phyloP scores from a whole-genome alignment of 2,329 filamentous ascomycete species.

The Colletotrichum melonis region DNA sequence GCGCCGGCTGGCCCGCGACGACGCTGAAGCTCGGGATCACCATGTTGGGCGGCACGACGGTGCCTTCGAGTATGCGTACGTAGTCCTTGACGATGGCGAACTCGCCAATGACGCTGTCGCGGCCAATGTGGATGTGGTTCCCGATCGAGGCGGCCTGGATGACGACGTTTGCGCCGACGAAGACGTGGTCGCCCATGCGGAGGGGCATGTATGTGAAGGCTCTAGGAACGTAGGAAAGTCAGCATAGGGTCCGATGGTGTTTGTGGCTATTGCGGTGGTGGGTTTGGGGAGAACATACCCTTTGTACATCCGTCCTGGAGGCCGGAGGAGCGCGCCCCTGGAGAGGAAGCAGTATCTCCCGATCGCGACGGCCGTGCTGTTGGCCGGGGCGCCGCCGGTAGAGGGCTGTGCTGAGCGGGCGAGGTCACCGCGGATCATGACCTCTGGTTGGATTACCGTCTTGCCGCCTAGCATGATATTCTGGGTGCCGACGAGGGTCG shows the following conservation, averaged over 20 bases:
- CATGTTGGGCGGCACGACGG: conserved; percentile 87
- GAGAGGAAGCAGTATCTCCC: conserved; percentile 93
- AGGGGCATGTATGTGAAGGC: conserved; percentile 86
- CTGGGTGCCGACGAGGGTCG: conserved; percentile 91
- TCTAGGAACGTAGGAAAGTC: conserved; percentile 42
- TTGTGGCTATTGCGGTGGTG: too few species aligned
- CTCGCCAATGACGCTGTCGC: conserved; percentile 80
- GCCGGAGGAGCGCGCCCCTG: conserved; percentile 80
- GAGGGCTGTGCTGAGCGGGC: conserved; percentile 66
- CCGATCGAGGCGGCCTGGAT: conserved; percentile 87
- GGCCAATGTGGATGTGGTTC: conserved; percentile 87
- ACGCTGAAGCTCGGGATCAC: conserved; percentile 93
- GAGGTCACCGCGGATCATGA: conserved; percentile 92
- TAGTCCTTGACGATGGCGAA: conserved; percentile 96
- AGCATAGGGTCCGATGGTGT: background rate
- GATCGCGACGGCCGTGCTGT: conserved; percentile 81
- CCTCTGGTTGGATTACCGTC: conserved; percentile 95
- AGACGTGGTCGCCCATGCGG: conserved; percentile 94
- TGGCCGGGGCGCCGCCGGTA: conserved; percentile 56
- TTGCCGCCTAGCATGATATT: conserved; percentile 98
- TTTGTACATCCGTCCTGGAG: conserved; percentile 85
- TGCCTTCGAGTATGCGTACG: conserved; percentile 85
- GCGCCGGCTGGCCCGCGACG: conserved; percentile 84
- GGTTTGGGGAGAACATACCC: conserved; percentile 56
- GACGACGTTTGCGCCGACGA: conserved; percentile 79